Evolutionary conservation across 2,329 filamentous ascomycete species (phyloP).

Genomic region (Piedraia hortae): DNA sequence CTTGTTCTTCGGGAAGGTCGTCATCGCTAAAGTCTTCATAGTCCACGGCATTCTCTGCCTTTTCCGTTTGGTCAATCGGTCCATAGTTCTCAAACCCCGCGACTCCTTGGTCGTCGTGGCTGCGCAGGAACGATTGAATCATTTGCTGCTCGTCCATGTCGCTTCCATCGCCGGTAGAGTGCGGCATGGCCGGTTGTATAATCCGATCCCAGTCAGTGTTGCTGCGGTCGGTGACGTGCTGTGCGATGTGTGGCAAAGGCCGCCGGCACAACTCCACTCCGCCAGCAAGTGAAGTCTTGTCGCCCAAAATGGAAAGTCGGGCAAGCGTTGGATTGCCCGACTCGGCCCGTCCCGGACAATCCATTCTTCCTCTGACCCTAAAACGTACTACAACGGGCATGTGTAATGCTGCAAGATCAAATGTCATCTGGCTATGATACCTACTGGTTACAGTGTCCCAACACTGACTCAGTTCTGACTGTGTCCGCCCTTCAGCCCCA

Average conservation of each 20-base stretch:
- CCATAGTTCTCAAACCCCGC: conserved; percentile 3
- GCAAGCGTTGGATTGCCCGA: no score
- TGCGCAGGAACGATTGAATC: conserved; percentile 9
- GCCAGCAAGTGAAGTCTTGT: not conserved
- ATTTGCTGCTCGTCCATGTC: conserved; percentile 6
- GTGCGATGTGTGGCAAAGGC: not conserved
- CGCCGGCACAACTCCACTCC: conserved; percentile 1
- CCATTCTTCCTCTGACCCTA: no score
- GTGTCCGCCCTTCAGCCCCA: no score
- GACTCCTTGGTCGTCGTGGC: conserved; percentile 5
- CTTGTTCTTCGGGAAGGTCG: conserved; percentile 59
- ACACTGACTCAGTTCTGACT: no score
- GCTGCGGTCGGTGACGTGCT: no score
- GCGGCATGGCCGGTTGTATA: conserved; percentile 11
- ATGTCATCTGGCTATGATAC: no score
- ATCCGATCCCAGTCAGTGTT: not conserved
- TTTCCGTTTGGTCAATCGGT: conserved; percentile 29
- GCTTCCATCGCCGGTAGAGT: conserved; percentile 10
- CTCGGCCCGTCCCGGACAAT: no score
- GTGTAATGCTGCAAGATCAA: no score
- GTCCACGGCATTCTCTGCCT: conserved; percentile 78
- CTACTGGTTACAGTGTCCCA: no score
- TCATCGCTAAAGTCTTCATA: conserved; percentile 82
- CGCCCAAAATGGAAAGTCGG: no score
- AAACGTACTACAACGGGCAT: no score